phyloP scores from a whole-genome alignment of 805 yeast species.

The Geotrichum ghanense region DNA sequence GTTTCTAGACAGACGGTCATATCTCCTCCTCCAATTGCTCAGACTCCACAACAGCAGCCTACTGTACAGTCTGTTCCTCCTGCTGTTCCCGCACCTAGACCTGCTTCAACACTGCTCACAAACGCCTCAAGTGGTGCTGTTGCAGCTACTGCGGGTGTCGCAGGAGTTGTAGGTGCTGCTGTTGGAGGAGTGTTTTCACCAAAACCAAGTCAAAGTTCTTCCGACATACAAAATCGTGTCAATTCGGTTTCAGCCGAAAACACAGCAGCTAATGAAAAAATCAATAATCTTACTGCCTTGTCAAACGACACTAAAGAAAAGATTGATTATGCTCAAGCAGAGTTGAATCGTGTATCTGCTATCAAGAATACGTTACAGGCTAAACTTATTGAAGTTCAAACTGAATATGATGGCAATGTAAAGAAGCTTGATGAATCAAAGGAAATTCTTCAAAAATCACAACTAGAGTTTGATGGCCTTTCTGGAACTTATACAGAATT shows the following conservation, averaged over 20 bases:
- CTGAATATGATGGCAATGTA: neutral
- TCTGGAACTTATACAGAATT: neutral
- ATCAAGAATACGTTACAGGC: neutral
- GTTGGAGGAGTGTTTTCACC: neutral
- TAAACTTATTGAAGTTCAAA: neutral
- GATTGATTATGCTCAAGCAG: neutral
- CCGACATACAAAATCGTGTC: neutral
- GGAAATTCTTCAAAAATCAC: neutral
- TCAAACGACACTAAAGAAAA: neutral
- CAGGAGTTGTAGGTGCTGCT: slow-evolving; percentile 5
- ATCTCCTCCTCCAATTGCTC: slow-evolving; percentile 26
- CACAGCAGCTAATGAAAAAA: neutral
- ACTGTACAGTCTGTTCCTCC: slow-evolving; percentile 21
- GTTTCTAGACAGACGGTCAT: slow-evolving; percentile 16
- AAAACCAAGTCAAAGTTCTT: neutral
- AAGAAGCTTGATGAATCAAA: neutral
- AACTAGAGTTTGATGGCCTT: neutral
- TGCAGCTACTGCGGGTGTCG: slow-evolving; percentile 11
- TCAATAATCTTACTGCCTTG: neutral
- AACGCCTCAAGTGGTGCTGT: slow-evolving; percentile 2
- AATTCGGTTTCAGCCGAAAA: neutral
- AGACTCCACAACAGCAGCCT: slow-evolving; percentile 30
- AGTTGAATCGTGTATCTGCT: neutral
- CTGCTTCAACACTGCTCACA: neutral
- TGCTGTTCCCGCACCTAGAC: slow-evolving; percentile 22